Base-by-base conservation (phyloP, 768 basidiomycete genomes). In the Fistulinella prunicolor region DNA sequence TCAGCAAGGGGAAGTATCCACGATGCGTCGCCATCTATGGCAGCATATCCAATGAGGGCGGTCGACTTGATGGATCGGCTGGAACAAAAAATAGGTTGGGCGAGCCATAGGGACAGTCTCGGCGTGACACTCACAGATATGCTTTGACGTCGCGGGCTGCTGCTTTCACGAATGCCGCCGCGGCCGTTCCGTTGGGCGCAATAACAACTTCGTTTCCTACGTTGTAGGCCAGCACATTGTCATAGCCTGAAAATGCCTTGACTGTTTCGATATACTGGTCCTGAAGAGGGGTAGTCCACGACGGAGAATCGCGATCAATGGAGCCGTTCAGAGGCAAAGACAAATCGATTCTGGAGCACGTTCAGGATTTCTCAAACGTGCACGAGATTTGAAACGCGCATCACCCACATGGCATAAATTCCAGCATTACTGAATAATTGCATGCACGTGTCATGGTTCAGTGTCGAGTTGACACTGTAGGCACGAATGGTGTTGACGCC, bases 391-490 rank as follows among this genome's bases (percentile, higher is more conserved):
- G 26, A 8, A 24, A 4, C 41, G 44, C 24, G 13, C 22, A 35
- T 14, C 1, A 73, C 86, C 61, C 54, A 94, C 93, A 95, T 85
- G 44, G 86, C 79, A 68, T 96, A 95, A 46, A 96, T 96, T 22
- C 86, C 86, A 30, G 90, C 90, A 19, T 68, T 66, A 57, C 82
- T 85, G 50, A 96, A 76, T 13, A 81, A 67, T 30, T 67, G 66
- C 94, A 97, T 95, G 69, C 94, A 97, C 1, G 70, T 69, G 64
- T 94, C 91, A 53, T 97, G 94, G 68, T 95, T 86, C 47, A 85
- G 69, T 28, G 83, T 75, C 0, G 89, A 79, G 62, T 94, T 79
- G 53, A 94, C 92, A 48, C 85, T 88, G 74, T 96, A 96, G 2
- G 85, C 85, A 46, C 92, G 85, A 41, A 96, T 74, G 34, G 85